Conservation (phyloP, 2,329 filamentous ascomycete genomes). For the Hypoxylon sp. region DNA sequence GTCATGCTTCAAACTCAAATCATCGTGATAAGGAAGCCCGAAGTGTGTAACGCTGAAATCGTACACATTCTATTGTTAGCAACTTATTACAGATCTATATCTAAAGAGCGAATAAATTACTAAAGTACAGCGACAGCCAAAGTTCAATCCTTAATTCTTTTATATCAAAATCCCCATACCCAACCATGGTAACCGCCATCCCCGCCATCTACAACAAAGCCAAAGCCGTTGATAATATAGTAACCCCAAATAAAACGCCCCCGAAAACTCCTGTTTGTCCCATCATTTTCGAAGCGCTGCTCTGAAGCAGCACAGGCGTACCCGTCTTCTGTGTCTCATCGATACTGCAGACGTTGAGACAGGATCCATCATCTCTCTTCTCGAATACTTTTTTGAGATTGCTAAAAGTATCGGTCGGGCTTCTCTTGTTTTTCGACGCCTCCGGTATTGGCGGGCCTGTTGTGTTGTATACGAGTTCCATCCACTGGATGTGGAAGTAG, state of each 20-base stretch:
- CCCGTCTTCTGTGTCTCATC: conserved; percentile 57
- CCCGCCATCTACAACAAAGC: conserved; percentile 35
- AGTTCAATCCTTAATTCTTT: conserved; percentile 1
- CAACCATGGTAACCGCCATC: not conserved
- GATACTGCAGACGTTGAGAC: conserved; percentile 55
- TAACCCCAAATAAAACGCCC: conserved; percentile 46
- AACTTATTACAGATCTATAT: conserved; percentile 14
- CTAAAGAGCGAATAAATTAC: not conserved
- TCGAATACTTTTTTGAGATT: not conserved
- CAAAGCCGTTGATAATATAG: conserved; percentile 46
- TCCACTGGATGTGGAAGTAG: conserved; percentile 73
- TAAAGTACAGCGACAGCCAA: conserved; percentile 10
- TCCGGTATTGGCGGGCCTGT: conserved; percentile 47
- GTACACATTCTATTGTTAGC: conserved; percentile 4
- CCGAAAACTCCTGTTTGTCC: conserved; percentile 38
- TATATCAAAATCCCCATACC: not conserved
- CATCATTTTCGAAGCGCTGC: conserved; percentile 45
- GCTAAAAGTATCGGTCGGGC: not conserved
- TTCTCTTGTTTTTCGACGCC: conserved; percentile 19
- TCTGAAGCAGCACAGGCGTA: conserved; percentile 58
- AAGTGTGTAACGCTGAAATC: not conserved
- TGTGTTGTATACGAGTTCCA: conserved; percentile 71
- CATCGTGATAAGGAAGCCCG: not conserved
- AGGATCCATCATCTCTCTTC: conserved; percentile 46
- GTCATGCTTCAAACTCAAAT: too few relatives aligned